A percentile compares a stretch with the other conserved stretches of the same genome.
Evolutionary conservation across 257 asterid species (phyloP).

Genomic region (Osmanthus fragrans): DNA sequence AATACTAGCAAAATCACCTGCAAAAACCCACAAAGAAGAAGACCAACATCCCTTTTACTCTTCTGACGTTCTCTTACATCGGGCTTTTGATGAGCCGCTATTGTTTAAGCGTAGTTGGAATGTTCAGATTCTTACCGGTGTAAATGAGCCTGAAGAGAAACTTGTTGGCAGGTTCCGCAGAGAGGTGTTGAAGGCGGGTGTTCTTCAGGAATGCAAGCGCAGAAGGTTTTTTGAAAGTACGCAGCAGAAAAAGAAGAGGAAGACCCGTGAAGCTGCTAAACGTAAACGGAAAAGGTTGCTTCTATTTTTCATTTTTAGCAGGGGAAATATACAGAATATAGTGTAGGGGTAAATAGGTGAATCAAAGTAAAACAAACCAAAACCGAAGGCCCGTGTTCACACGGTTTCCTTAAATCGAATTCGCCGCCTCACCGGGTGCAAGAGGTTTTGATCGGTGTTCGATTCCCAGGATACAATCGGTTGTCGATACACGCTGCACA

Average conservation of each 20-base stretch:
- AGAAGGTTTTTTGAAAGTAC: constrained; percentile 47
- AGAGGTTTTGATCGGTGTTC: no score
- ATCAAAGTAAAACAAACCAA: no score
- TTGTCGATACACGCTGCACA: no score
- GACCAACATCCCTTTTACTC: constrained; percentile 13
- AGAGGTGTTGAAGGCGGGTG: constrained; percentile 45
- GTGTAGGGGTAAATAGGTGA: no score
- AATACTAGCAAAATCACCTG: constrained; percentile 7
- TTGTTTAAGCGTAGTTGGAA: constrained; percentile 45
- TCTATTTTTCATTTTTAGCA: not conserved
- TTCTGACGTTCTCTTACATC: not conserved
- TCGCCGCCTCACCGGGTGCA: no score
- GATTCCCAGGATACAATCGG: no score
- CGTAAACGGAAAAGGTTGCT: constrained; percentile 51
- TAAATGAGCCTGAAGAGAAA: constrained; percentile 44
- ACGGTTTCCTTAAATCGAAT: no score
- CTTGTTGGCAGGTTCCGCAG: constrained; percentile 50
- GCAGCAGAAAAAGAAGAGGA: constrained; percentile 53
- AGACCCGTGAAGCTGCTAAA: constrained; percentile 54
- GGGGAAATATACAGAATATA: not conserved
- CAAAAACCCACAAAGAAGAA: constrained; percentile 7
- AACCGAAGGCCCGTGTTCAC: no score
- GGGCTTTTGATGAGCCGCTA: constrained; percentile 37
- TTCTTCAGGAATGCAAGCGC: constrained; percentile 51
- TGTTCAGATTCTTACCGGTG: constrained; percentile 40